Conservation (phyloP, 345 rosid species). For the Euphorbia pulcherrima region DNA sequence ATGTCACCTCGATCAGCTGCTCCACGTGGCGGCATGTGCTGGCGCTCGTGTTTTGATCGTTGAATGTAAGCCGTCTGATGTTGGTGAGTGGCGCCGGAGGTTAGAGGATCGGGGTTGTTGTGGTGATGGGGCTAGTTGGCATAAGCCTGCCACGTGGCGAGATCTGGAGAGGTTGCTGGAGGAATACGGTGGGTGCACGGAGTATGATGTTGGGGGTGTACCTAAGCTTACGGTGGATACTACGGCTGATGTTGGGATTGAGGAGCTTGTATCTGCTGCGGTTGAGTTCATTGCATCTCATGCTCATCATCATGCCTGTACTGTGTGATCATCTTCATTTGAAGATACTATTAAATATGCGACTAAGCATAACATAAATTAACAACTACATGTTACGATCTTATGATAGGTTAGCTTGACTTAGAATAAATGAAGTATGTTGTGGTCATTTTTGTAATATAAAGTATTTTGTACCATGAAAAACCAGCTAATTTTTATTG, state of each 20-base stretch:
- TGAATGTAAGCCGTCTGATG: slow-evolving; percentile 52
- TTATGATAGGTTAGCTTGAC: no score
- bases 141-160: slow-evolving; percentile 64
- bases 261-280: slow-evolving; percentile 31
- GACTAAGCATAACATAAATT: no score
- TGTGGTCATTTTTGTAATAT: no score
- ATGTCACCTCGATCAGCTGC: slow-evolving; percentile 40
- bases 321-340: no score
- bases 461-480: no score
- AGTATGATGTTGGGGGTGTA: slow-evolving; percentile 50
- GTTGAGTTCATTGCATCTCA: slow-evolving; percentile 32
- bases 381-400: no score
- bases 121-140: slow-evolving; percentile 37
- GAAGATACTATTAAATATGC: no score
- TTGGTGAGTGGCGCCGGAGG: slow-evolving; percentile 50
- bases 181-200: slow-evolving; percentile 52
- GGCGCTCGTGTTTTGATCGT: slow-evolving; percentile 40
- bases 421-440: no score
- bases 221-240: slow-evolving; percentile 55
- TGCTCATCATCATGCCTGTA: no score
- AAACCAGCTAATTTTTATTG: no score
- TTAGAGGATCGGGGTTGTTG: slow-evolving; percentile 36
- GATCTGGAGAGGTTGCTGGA: slow-evolving; percentile 50
- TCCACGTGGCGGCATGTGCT: slow-evolving; percentile 27
- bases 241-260: slow-evolving; percentile 23